Evolutionary conservation across 2,329 filamentous ascomycete genomes (phyloP).

Genomic region (Fusarium bulbicola): DNA sequence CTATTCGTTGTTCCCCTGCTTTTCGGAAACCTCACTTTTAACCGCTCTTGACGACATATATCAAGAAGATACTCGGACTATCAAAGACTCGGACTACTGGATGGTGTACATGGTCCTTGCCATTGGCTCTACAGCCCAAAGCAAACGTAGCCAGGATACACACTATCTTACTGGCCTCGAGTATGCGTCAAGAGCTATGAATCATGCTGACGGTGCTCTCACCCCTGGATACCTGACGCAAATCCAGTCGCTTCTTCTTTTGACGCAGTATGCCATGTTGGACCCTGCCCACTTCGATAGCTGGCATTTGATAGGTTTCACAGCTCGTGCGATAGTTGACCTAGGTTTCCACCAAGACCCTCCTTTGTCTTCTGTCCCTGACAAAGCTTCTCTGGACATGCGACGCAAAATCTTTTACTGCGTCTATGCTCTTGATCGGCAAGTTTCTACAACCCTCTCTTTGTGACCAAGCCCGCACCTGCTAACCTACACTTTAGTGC

Average conservation of each 20-base stretch:
- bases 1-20: conserved; percentile 82
- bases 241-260: conserved; percentile 85
- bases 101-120: conserved; percentile 90
- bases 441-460: conserved; percentile 37
- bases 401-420: conserved; percentile 89
- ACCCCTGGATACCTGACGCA: conserved; percentile 85
- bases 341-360: conserved; percentile 94
- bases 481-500: conserved; percentile 61
- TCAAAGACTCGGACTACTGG: conserved; percentile 80
- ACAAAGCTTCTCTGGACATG: conserved; percentile 76
- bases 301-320: conserved; percentile 93
- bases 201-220: conserved; percentile 82
- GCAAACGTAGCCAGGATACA: conserved; percentile 72
- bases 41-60: conserved; percentile 85
- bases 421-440: conserved; percentile 90
- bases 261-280: conserved; percentile 89
- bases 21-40: conserved; percentile 81
- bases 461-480: background rate
- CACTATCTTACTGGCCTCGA: conserved; percentile 67
- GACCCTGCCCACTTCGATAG: conserved; percentile 92
- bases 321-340: conserved; percentile 86
- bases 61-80: conserved; percentile 69
- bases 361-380: conserved; percentile 72
- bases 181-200: conserved; percentile 71
- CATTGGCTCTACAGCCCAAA: conserved; percentile 79